A percentile compares a stretch with the other conserved stretches of the same genome.
phyloP scores from a whole-genome alignment of 139 green algal species.

The Volvox reticuliferus region DNA sequence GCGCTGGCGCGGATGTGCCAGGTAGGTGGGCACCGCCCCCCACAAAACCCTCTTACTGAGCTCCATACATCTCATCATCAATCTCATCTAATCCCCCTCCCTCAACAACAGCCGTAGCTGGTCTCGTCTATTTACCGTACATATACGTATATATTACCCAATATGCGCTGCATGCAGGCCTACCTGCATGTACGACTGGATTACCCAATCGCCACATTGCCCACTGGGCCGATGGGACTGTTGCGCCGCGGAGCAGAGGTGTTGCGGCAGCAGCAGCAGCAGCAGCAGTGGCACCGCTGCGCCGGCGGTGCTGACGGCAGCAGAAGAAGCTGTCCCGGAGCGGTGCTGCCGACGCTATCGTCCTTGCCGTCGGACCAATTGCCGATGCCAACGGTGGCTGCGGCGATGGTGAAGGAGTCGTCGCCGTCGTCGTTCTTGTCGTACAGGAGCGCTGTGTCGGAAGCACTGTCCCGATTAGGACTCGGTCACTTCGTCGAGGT shows the following conservation, averaged over 20 bases:
- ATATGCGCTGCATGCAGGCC: background rate
- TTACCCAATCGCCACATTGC: background rate
- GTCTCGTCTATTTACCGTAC: background rate
- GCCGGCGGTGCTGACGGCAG: too few species aligned
- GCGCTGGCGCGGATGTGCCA: conserved; percentile 67
- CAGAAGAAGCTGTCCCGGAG: too few species aligned
- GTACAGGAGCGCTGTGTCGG: background rate
- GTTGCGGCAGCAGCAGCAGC: background rate
- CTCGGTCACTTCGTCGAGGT: background rate
- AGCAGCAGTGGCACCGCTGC: background rate
- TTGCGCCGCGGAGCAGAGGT: background rate
- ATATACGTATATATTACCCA: background rate
- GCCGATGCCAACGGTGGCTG: too few species aligned
- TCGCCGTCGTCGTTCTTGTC: background rate
- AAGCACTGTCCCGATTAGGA: background rate
- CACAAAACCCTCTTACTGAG: background rate
- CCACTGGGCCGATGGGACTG: background rate
- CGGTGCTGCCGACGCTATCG: too few species aligned
- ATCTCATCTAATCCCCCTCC: background rate
- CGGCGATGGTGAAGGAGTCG: background rate
- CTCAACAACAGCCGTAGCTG: background rate
- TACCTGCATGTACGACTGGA: background rate
- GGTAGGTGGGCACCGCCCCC: background rate
- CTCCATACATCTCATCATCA: background rate
- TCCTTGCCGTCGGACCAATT: too few species aligned